A percentile compares a stretch with the other conserved stretches of the same genome.
These are phyloP conservation scores for Blastocystis sp. DNA, from an alignment of 352 stramenopile species.

Conservation along the genomic window DNA sequence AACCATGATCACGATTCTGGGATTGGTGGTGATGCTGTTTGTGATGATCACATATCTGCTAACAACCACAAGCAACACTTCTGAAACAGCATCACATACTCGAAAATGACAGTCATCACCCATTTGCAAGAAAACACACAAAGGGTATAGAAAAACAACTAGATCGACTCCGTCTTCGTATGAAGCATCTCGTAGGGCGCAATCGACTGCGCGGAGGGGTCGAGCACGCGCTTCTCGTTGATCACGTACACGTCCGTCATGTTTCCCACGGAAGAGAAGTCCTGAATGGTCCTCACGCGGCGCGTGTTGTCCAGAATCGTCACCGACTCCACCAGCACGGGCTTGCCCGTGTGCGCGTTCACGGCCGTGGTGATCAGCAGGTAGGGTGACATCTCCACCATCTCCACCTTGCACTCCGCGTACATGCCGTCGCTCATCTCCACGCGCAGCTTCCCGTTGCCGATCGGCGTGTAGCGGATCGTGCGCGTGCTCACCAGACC, in stretches of 20 bases:
- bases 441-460: constrained; percentile 67
- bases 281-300: constrained; percentile 68
- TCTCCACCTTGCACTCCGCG: constrained; percentile 11
- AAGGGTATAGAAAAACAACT: too few relatives aligned
- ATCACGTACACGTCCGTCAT: constrained; percentile 62
- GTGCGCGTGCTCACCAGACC: constrained; percentile 52
- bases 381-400: constrained; percentile 58
- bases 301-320: constrained; percentile 65
- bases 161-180: constrained; percentile 2
- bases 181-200: constrained; percentile 37
- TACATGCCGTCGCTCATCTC: constrained; percentile 44
- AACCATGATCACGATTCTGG: too few relatives aligned
- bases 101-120: too few relatives aligned
- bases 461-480: constrained; percentile 57
- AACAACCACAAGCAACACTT: too few relatives aligned
- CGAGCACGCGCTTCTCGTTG: constrained; percentile 48
- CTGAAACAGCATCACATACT: too few relatives aligned
- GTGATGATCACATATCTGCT: too few relatives aligned
- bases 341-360: constrained; percentile 55
- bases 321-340: constrained; percentile 69
- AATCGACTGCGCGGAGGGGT: neutral
- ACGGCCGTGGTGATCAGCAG: constrained; percentile 69
- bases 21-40: too few relatives aligned
- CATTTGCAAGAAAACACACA: too few relatives aligned
- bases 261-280: constrained; percentile 33